Evolutionary conservation across 1,284 basidiomycete genomes (phyloP).

Genomic region (Sanghuangporus weigelae): DNA sequence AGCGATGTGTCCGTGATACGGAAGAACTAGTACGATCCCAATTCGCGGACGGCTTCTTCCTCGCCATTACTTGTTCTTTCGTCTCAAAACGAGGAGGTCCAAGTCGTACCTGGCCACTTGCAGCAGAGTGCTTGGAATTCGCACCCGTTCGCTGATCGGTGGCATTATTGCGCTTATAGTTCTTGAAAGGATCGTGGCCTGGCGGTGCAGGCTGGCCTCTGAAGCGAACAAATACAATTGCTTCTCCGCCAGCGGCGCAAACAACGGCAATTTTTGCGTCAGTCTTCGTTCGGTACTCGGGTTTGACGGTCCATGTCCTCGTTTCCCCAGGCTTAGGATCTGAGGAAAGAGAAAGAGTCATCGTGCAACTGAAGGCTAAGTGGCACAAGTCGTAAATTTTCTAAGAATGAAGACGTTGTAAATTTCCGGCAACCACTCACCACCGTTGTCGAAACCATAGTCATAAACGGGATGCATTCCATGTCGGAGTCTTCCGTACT

Average conservation of each 20-base stretch:
- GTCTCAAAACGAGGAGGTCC: conserved; percentile 9
- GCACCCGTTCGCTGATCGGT: not conserved
- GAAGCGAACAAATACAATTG: conserved; percentile 52
- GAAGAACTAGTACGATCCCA: not conserved
- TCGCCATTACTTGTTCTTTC: conserved; percentile 13
- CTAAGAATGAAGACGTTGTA: conserved; percentile 1
- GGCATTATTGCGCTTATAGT: conserved; percentile 6
- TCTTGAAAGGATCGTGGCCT: conserved; percentile 26
- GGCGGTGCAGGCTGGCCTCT: conserved; percentile 35
- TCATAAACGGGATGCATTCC: conserved; percentile 35
- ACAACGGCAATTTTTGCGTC: conserved; percentile 57
- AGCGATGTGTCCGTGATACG: not conserved
- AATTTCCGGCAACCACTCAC: conserved; percentile 28
- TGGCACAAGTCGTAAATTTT: not conserved
- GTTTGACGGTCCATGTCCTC: conserved; percentile 39
- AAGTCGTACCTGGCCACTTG: conserved; percentile 10
- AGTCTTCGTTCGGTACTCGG: conserved; percentile 47
- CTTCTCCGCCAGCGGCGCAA: conserved; percentile 42
- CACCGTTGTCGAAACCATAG: conserved; percentile 40
- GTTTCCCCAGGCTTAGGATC: conserved; percentile 28
- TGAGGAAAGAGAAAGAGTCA: conserved; percentile 36
- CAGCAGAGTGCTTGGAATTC: not conserved
- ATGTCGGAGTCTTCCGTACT: conserved; percentile 38
- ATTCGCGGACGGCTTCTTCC: not conserved
- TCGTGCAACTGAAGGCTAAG: conserved; percentile 48